Base-by-base conservation (phyloP, 2,329 filamentous ascomycete species). In the Calonectria hongkongensis region DNA sequence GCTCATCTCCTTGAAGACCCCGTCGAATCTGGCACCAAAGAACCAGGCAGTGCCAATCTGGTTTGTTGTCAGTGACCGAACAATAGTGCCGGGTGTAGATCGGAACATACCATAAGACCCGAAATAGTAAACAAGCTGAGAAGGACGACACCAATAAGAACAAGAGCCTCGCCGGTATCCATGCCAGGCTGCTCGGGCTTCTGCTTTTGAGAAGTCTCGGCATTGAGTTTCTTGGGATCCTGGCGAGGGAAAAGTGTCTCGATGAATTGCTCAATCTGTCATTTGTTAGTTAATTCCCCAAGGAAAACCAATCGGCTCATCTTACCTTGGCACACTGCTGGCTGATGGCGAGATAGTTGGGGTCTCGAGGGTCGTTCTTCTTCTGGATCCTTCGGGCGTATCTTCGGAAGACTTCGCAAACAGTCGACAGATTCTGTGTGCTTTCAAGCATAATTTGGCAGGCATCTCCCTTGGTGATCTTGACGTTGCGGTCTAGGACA, bases 401-500 rank as follows among this genome's bases (percentile, higher is more conserved):
- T 78, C 85, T 88, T 80, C 91, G 91, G 89, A 98, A 98, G 15
- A 95, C 91, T 7, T 95, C 92, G 82, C 94, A 98, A 5, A 98
- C 91, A 1, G 94, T 87, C 68, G 90, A 89, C 65, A 98, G 88
- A 83, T 98, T 98, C 83, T 98, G 96, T 8, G 96, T 98, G 13
- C 95, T 97, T 80, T 98, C 92, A 74, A 92, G 89, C 97, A 99
- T 98, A 79, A 98, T 88, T 78, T 93, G 89, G 84, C 97, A 98
- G 45, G 97, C 96, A 77, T 96, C 92, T 39, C 97, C 97, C 87
- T 98, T 98, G 71, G 94, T 96, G 85, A 99, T 98, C 87, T 99
- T 99, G 86, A 99, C 88, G 81, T 98, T 97, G 76, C 90, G 92
- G 82, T 96, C 86, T 82, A 98, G 97, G 71, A 99, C 92, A 73